Evolutionary conservation across 73 alveolate species (phyloP).

Genomic region (Blepharisma japonicum): DNA sequence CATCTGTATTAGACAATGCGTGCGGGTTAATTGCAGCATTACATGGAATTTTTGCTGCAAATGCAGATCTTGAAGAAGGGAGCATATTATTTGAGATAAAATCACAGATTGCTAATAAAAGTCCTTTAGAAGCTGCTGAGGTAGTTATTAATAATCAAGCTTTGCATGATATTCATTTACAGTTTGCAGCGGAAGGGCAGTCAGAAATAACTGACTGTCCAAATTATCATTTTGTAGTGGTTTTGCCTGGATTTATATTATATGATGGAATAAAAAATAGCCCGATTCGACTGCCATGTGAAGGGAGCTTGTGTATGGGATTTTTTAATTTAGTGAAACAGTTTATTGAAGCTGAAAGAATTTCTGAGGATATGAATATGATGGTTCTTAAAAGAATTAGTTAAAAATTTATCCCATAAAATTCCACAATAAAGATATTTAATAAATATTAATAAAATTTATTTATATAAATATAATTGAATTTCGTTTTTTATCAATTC

Average conservation of each 20-base stretch:
- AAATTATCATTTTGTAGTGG: slow-evolving; percentile 75
- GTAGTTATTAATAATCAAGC: slow-evolving; percentile 57
- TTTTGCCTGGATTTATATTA: slow-evolving; percentile 58
- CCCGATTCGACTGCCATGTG: slow-evolving; percentile 37
- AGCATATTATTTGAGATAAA: slow-evolving; percentile 60
- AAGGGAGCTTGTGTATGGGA: neutral
- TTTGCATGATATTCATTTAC: slow-evolving; percentile 70
- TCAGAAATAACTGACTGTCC: slow-evolving; percentile 55
- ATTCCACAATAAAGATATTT: too few relatives aligned
- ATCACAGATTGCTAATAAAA: slow-evolving; percentile 42
- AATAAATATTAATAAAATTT: too few relatives aligned
- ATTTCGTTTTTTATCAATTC: too few relatives aligned
- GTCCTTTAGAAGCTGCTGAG: slow-evolving; percentile 72
- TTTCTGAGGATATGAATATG: neutral
- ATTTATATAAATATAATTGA: too few relatives aligned
- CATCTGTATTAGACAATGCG: slow-evolving; percentile 79
- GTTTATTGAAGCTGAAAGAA: neutral
- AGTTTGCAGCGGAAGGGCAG: slow-evolving; percentile 75
- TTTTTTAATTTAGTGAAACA: neutral
- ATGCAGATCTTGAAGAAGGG: slow-evolving; percentile 50
- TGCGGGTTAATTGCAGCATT: slow-evolving; percentile 89
- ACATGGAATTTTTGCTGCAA: slow-evolving; percentile 67
- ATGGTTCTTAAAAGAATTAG: slow-evolving; percentile 14
- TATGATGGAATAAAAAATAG: slow-evolving; percentile 82
- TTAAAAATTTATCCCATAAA: too few relatives aligned